Base-by-base conservation (phyloP, 805 yeast species). In the Candida xyloterini region DNA sequence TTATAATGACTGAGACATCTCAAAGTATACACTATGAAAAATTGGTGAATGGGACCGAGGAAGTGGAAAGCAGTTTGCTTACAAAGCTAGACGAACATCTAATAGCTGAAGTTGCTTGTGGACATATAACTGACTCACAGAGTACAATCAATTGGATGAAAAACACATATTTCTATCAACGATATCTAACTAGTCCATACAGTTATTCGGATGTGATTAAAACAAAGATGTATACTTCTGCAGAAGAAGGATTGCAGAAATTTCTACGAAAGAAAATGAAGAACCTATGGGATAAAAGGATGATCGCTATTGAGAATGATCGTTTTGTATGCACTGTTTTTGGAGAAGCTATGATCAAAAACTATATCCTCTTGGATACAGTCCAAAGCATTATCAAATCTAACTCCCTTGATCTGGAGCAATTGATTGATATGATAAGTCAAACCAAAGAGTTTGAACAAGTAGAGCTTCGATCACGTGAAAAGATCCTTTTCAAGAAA, bases 281-380 rank as follows among this genome's bases (percentile, higher is more conserved):
- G 22, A 30, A 40, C 5, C 15, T 40, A 7, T 13, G 27, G 28
- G 13, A 18, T 9, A 14, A 10, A 14, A 15, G 27, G 4, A 15
- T 40, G 27, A 30, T 41, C 16, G 21, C 11, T 3, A 21, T 18
- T 6, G 13, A 28, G n/a, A 23, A 41, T 3, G 30, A 23, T 4
- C 13, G 8, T 5, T 22, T 31, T 15, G 13, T 5, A 11, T 59
- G 71, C 20, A 67, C 79, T 0, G 48, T 60, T 0, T 73, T 53
- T 54, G 81, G 81, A 0, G 50, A 55, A 22, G 62, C 79, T 0
- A 68, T 78, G 79, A 65, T 73, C 2, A 67, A 63, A 37, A 73
- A 73, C 44, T 76, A 74, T 49, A 56, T 78, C 4, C 40, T 55
- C 3, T 70, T 71, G 41, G 67, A 65, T 2, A 71, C 79, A 0